These are phyloP conservation scores for Trametes punicea DNA, from an alignment of 768 basidiomycete species.

Conservation along the genomic window DNA sequence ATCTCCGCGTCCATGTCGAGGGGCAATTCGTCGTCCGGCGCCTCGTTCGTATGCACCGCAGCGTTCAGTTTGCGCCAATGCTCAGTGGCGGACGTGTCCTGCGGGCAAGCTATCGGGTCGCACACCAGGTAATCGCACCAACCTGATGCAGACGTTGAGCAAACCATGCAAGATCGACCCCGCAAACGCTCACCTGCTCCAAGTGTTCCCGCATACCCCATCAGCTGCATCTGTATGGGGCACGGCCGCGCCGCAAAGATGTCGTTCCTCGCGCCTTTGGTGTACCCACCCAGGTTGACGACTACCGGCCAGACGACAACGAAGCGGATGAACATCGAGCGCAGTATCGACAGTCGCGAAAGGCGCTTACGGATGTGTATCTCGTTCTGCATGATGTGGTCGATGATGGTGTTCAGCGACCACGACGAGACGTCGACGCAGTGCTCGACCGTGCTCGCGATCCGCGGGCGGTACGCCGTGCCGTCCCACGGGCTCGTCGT, in stretches of 20 bases:
- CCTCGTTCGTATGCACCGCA: not conserved
- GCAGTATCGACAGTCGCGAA: not conserved
- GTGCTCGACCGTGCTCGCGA: slow-evolving; percentile 37
- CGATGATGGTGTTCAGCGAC: slow-evolving; percentile 35
- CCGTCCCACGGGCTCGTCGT: slow-evolving; percentile 48
- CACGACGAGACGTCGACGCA: slow-evolving; percentile 43
- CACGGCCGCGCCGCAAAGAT: slow-evolving; percentile 48
- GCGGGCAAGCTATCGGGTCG: slow-evolving; percentile 44
- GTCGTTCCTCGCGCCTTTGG: slow-evolving; percentile 50
- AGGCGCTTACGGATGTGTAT: slow-evolving; percentile 44
- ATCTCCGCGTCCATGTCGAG: slow-evolving; percentile 36
- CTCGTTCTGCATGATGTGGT: slow-evolving; percentile 39
- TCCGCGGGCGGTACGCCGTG: slow-evolving; percentile 41
- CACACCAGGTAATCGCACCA: slow-evolving; percentile 49
- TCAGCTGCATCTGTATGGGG: slow-evolving; percentile 47
- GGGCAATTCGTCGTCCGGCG: slow-evolving; percentile 21
- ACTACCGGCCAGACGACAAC: slow-evolving; percentile 30
- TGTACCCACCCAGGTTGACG: slow-evolving; percentile 47
- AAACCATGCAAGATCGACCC: not conserved
- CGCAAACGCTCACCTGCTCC: slow-evolving; percentile 31
- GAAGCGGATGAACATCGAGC: not conserved
- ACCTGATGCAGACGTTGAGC: slow-evolving; percentile 23
- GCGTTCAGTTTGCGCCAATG: slow-evolving; percentile 22
- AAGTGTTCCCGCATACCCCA: slow-evolving; percentile 51
- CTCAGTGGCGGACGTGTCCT: slow-evolving; percentile 35